A percentile compares a stretch with the other conserved stretches of the same genome.
Conservation (phyloP, 176 grass and related monocot species). For the Alopecurus myosuroides region DNA sequence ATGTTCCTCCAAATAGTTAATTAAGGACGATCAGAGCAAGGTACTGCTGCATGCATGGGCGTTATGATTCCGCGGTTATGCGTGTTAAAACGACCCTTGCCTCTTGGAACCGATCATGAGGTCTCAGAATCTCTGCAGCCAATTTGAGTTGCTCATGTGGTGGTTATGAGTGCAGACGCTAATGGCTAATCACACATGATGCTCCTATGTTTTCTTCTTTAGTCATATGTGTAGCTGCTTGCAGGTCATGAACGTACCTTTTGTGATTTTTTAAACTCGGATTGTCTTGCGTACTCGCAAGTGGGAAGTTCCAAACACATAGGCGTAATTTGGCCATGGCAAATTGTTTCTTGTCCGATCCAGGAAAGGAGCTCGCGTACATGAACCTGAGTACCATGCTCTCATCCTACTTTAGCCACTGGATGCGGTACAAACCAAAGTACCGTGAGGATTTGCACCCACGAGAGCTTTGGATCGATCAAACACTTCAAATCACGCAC, state of each 20-base stretch:
- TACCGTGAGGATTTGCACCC: background rate
- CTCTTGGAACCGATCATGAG: background rate
- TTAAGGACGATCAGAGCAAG: background rate
- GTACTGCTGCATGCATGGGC: background rate
- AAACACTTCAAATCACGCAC: background rate
- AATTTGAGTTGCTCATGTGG: slow-evolving; percentile 10
- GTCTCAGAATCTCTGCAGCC: background rate
- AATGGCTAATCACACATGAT: slow-evolving; percentile 21
- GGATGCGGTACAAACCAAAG: background rate
- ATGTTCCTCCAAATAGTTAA: background rate
- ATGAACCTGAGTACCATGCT: background rate
- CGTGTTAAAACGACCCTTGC: background rate
- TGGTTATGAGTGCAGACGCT: slow-evolving; percentile 3
- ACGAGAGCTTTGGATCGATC: background rate
- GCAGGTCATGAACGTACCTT: background rate
- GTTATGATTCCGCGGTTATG: background rate
- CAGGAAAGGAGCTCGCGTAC: background rate
- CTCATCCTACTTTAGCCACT: background rate
- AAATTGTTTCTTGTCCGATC: background rate
- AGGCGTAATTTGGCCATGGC: background rate
- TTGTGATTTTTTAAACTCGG: background rate
- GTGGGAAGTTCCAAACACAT: background rate
- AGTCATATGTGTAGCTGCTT: background rate
- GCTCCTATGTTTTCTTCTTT: slow-evolving; percentile 22
- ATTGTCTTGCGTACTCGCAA: background rate